Evolutionary conservation across 1,139 yeast species (phyloP), one percentile per base, ranked within the genome.

Genomic region (Pichia sp.): DNA sequence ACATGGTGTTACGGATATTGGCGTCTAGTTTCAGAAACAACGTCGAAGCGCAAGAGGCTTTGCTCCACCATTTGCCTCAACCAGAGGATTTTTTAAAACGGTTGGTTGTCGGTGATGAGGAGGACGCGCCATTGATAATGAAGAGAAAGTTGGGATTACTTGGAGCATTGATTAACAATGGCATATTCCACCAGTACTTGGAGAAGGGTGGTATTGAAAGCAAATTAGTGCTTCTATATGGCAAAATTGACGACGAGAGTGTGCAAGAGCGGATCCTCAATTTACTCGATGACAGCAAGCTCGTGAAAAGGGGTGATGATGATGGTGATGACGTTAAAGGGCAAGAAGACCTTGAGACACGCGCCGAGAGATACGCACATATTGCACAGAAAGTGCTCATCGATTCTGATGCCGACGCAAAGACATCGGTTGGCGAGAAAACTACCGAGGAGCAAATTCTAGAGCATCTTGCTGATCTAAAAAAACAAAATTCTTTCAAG

Each of bases 21-120:
- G 72, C 75, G 0, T 64, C 79, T 8, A 58, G 79, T 4, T 62
- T 85, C 35, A 68, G 94, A 49, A 86, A 86, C 53, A 86, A 86
- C 51, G 77, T 78, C 0, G 72, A 70, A 3, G 88, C 94, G 0
- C 59, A 76, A 12, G 55, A 60, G 9, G 27, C 25, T 4, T 41
- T 54, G 13, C 10, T 37, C 5, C 13, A 32, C 2, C 49, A 46
- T 32, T 29, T 53, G 11, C 23, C 30, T 2, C 34, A 47, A 11
- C 44, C 46, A 1, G 30, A 30, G 14, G 45, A 44, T 13, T 46
- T 53, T 23, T 31, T 52, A 13, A 12, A 12, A 8, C 35, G 40
- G 23, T 37, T 51, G 6, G 37, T 41, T 3, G 22, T 15, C 1
- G 29, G 30, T 13, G 35, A 32, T 6, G 38, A 29, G 3, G 19